Evolutionary conservation across 2,329 filamentous ascomycete species (phyloP).

Genomic region (Diaporthe citri): DNA sequence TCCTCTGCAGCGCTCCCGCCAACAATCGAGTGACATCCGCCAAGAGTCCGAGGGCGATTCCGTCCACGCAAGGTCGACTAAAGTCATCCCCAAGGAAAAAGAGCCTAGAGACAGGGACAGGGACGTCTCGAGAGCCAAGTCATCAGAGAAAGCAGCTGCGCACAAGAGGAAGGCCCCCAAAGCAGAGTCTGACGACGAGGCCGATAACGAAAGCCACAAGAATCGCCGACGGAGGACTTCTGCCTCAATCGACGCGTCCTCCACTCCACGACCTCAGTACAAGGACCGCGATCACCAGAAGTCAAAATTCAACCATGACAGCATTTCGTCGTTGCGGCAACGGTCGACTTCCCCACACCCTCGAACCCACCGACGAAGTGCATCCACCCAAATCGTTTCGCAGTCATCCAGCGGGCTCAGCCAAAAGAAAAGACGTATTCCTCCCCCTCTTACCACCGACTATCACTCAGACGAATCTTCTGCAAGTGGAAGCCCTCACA

Average conservation of each 20-base stretch:
- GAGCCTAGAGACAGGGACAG: slow-evolving; percentile 34
- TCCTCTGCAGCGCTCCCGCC: slow-evolving; percentile 59
- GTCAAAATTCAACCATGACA: slow-evolving; percentile 50
- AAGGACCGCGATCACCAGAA: slow-evolving; percentile 48
- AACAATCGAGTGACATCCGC: slow-evolving; percentile 53
- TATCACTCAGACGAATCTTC: slow-evolving; percentile 78
- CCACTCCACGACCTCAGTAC: slow-evolving; percentile 32
- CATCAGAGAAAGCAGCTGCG: slow-evolving; percentile 60
- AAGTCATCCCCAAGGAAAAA: slow-evolving; percentile 58
- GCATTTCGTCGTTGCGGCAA: slow-evolving; percentile 49
- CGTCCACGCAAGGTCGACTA: slow-evolving; percentile 59
- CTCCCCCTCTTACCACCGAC: slow-evolving; percentile 72
- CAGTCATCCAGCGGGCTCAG: slow-evolving; percentile 67
- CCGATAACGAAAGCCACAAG: slow-evolving; percentile 65
- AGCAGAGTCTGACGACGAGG: slow-evolving; percentile 70
- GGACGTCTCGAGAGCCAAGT: slow-evolving; percentile 48
- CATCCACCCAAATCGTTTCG: slow-evolving; percentile 72
- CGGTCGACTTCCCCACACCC: slow-evolving; percentile 72
- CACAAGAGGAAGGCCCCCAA: slow-evolving; percentile 68
- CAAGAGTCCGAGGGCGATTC: slow-evolving; percentile 70
- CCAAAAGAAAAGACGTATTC: slow-evolving; percentile 72
- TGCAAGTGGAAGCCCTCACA: slow-evolving; percentile 70
- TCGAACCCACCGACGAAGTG: slow-evolving; percentile 71
- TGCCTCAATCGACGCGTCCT: slow-evolving; percentile 51
- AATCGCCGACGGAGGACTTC: slow-evolving; percentile 65